Evolutionary conservation across 768 basidiomycete species (phyloP).

Genomic region (Tricholoma sp.): DNA sequence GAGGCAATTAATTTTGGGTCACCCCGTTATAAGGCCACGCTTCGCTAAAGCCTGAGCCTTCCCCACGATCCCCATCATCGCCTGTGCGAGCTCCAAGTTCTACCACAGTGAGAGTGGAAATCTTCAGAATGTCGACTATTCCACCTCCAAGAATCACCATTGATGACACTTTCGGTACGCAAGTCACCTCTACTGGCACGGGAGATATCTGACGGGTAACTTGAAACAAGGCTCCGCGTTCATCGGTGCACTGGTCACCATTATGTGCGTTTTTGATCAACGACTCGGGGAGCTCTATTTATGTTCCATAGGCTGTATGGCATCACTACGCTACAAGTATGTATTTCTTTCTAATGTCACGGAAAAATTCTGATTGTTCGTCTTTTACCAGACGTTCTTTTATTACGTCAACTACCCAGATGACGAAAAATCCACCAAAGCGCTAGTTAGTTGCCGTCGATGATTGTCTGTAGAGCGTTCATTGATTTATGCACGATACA

Average conservation of each 20-base stretch:
- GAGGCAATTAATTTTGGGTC: no score
- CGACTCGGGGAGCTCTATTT: neutral
- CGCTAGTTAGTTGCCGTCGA: constrained; percentile 12
- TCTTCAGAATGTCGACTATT: constrained; percentile 1
- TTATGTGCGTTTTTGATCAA: constrained; percentile 20
- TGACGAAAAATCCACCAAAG: constrained; percentile 20
- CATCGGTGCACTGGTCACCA: constrained; percentile 28
- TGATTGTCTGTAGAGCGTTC: neutral
- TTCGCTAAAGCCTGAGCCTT: neutral
- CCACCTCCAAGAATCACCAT: constrained; percentile 5
- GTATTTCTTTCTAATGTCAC: neutral
- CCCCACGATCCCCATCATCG: neutral
- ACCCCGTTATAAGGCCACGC: neutral
- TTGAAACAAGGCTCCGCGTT: constrained; percentile 13
- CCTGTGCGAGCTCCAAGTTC: neutral
- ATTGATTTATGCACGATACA: constrained; percentile 4
- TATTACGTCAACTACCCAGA: constrained; percentile 29
- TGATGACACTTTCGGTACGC: constrained; percentile 19
- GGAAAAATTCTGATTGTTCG: neutral
- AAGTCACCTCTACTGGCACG: neutral
- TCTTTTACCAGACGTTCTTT: constrained; percentile 24
- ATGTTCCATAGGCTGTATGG: constrained; percentile 26
- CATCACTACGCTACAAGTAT: constrained; percentile 30
- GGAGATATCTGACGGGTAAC: constrained; percentile 9
- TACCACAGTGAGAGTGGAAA: neutral